Evolutionary conservation across 306 rosid species (phyloP).

Genomic region (Citrullus mucosospermus): DNA sequence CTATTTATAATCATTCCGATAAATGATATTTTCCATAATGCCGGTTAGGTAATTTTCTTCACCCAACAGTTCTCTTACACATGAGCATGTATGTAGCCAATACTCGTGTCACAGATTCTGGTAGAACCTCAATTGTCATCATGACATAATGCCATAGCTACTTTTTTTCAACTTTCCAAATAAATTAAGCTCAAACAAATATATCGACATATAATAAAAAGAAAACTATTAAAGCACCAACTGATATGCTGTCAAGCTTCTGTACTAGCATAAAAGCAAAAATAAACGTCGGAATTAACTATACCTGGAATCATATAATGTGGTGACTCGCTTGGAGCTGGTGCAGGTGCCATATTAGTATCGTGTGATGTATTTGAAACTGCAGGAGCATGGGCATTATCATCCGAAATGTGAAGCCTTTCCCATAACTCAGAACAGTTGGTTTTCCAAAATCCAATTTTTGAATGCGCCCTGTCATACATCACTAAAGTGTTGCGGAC

Average conservation of each 20-base stretch:
- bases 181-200: not conserved
- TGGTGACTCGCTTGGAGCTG: constrained; percentile 46
- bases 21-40: not conserved
- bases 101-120: not conserved
- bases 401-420: constrained; percentile 43
- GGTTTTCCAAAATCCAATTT: constrained; percentile 95
- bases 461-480: constrained; percentile 72
- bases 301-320: constrained; percentile 42
- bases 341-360: constrained; percentile 28
- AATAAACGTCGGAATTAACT: constrained; percentile 1
- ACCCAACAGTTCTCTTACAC: not conserved
- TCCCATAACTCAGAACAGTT: constrained; percentile 94
- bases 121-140: not conserved
- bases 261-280: not conserved
- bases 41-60: not conserved
- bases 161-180: not conserved
- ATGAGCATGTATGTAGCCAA: too few relatives aligned
- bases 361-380: constrained; percentile 25
- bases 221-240: not conserved
- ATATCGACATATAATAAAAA: not conserved
- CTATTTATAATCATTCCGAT: not conserved
- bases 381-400: constrained; percentile 32
- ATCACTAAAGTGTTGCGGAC: constrained; percentile 88
- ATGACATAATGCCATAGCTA: not conserved
- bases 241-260: not conserved